Evolutionary conservation across 1,284 basidiomycete species (phyloP), one percentile per base, ranked within the genome.

Genomic region (Ceratorhiza oryzae-sativae): DNA sequence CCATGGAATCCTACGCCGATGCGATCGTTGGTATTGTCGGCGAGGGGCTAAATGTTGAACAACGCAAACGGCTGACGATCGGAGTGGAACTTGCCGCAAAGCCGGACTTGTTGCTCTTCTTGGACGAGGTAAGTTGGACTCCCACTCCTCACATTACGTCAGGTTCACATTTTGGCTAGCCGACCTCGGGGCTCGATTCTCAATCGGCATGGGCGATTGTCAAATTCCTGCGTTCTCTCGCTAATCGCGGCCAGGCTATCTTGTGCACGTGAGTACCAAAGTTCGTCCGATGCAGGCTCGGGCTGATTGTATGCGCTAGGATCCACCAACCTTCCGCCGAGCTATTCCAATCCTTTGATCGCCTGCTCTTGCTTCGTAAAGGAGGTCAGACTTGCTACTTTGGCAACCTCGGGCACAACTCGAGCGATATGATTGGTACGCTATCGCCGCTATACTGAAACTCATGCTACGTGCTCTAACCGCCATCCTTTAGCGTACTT

Each of bases 131-230:
- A 12, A 81, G 55, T 15, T 30, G 13, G n/a, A 53, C 58, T 41
- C 48, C n/a, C 9, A 46, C 41, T 15, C 32, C 55, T n/a, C n/a
- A n/a, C n/a, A n/a, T n/a, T n/a, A n/a, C n/a, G n/a, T n/a, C n/a
- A n/a, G n/a, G n/a, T n/a, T n/a, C n/a, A n/a, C 12, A 58, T 23
- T 6, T 23, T n/a, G 23, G 8, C 13, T 51, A 42, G 77, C 89
- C 89, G 0, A 93, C 91, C 0, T 93, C 91, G 12, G 94, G 95
- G 53, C 83, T 97, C 32, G 94, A 96, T 79, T 94, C 92, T 1
- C 93, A 95, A 78, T 91, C 89, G 60, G 93, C 95, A 0, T 95
- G 91, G 90, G 90, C 90, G 15, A 94, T 97, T 76, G 84, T 94
- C 62, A 83, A 86, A 1, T 90, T 96, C 78, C 83, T 96, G 61